Evolutionary conservation across 257 asterid genomes (phyloP).

Genomic region (Linderniella brevidens): DNA sequence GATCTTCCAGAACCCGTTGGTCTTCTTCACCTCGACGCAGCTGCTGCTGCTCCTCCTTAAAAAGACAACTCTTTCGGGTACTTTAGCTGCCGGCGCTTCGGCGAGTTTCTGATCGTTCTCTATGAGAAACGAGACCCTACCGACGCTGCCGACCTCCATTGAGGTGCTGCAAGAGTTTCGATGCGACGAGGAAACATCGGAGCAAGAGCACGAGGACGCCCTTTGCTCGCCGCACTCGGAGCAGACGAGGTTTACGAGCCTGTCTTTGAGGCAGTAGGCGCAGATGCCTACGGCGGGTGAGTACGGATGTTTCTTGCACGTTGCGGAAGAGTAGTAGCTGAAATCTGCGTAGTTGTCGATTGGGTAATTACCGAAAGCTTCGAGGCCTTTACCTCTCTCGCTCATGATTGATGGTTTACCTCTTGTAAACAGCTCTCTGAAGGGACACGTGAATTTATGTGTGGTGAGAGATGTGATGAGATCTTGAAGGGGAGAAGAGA

Average conservation of each 20-base stretch:
- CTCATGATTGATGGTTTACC: constrained; percentile 22
- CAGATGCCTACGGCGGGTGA: constrained; percentile 60
- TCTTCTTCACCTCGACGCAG: constrained; percentile 67
- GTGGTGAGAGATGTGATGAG: background rate
- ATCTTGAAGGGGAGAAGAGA: background rate
- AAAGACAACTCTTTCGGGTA: constrained; percentile 33
- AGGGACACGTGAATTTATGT: too few species aligned
- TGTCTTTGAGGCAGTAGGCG: constrained; percentile 58
- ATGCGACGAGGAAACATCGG: constrained; percentile 55
- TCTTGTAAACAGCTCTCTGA: too few species aligned
- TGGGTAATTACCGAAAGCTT: constrained; percentile 11
- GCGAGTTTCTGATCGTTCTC: constrained; percentile 38
- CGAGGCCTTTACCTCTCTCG: constrained; percentile 51
- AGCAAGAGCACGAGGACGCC: constrained; percentile 71
- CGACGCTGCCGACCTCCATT: constrained; percentile 65
- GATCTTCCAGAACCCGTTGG: constrained; percentile 64
- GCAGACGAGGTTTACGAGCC: constrained; percentile 57
- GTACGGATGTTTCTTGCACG: constrained; percentile 69
- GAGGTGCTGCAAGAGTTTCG: constrained; percentile 39
- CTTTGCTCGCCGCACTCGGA: constrained; percentile 93
- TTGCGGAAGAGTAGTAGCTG: too few species aligned
- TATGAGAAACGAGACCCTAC: constrained; percentile 57
- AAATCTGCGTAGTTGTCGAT: constrained; percentile 36
- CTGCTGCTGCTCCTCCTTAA: constrained; percentile 66
- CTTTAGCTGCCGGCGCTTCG: background rate